phyloP scores from a whole-genome alignment of 2,329 filamentous ascomycete genomes.

The Helicocarpus griseus region DNA sequence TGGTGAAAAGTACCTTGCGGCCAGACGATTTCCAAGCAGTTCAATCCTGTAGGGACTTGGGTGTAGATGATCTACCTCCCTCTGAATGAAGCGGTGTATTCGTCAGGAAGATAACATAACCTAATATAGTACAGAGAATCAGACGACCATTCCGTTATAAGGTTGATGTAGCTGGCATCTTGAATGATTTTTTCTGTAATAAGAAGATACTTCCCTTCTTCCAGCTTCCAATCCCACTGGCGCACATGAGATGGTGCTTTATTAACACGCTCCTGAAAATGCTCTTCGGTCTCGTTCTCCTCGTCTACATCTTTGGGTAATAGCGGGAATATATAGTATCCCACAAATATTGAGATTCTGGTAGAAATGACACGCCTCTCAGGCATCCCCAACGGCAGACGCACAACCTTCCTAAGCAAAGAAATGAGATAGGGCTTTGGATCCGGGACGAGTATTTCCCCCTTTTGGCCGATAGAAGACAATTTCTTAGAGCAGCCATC shows the following conservation, averaged over 20 bases:
- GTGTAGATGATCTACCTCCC: too few relatives aligned
- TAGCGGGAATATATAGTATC: slow-evolving; percentile 1
- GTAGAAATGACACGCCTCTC: not conserved
- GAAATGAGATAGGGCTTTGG: slow-evolving; percentile 4
- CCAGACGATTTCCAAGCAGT: not conserved
- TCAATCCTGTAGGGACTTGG: too few relatives aligned
- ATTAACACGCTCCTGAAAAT: slow-evolving; percentile 6
- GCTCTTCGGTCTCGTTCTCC: slow-evolving; percentile 3
- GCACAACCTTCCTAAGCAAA: not conserved
- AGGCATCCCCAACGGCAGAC: not conserved
- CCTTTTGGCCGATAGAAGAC: not conserved
- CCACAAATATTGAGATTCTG: not conserved
- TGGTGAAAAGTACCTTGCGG: not conserved
- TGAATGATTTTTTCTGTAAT: slow-evolving; percentile 2
- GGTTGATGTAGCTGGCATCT: not conserved
- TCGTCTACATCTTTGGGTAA: slow-evolving; percentile 4
- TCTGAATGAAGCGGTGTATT: too few relatives aligned
- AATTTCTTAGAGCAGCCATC: slow-evolving; percentile 2
- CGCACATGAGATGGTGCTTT: slow-evolving; percentile 2
- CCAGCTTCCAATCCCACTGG: slow-evolving; percentile 3
- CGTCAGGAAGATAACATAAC: too few relatives aligned
- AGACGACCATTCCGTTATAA: not conserved
- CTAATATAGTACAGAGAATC: too few relatives aligned
- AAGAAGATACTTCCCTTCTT: slow-evolving; percentile 3
- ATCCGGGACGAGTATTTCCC: not conserved